Conservation (phyloP, 495 filamentous ascomycete species). For the Physcia stellaris region DNA sequence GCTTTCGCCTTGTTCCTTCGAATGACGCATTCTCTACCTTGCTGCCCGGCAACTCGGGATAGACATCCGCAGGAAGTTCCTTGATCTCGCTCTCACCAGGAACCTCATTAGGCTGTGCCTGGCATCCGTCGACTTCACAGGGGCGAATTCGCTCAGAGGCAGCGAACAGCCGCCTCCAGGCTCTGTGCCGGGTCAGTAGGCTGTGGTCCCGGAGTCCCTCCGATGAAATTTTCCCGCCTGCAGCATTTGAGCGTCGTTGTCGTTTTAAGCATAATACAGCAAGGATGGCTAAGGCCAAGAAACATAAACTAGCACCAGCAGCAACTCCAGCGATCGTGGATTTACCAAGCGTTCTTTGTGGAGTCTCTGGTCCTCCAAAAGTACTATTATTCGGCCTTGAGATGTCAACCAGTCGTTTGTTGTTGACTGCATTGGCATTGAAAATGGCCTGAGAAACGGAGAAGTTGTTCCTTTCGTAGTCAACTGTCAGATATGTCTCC, state of each 20-base stretch:
- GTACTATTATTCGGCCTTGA: conserved; percentile 3
- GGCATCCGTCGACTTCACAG: not conserved
- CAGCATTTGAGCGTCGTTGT: not conserved
- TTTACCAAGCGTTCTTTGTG: not conserved
- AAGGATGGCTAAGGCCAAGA: not conserved
- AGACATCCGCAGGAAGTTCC: not conserved
- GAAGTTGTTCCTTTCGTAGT: conserved; percentile 48
- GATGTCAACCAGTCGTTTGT: conserved; percentile 2
- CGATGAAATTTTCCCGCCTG: not conserved
- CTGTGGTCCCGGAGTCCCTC: not conserved
- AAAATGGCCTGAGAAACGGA: conserved; percentile 42
- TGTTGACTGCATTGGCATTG: conserved; percentile 6
- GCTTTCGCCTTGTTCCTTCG: not conserved
- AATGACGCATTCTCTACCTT: not conserved
- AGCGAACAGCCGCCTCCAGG: not conserved
- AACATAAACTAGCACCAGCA: conserved; percentile 4
- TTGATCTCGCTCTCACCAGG: not conserved
- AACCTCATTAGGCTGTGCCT: not conserved
- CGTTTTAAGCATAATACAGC: not conserved
- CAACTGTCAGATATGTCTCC: conserved; percentile 54
- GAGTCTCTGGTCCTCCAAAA: not conserved
- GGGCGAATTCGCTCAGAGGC: not conserved
- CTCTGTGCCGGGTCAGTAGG: not conserved
- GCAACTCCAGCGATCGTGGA: conserved; percentile 12
- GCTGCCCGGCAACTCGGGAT: not conserved